Percentiles rank a stretch among this genome's conserved stretches.
phyloP scores from a whole-genome alignment of 164 flowering plant genomes.

The Umbilicus rupestris region DNA sequence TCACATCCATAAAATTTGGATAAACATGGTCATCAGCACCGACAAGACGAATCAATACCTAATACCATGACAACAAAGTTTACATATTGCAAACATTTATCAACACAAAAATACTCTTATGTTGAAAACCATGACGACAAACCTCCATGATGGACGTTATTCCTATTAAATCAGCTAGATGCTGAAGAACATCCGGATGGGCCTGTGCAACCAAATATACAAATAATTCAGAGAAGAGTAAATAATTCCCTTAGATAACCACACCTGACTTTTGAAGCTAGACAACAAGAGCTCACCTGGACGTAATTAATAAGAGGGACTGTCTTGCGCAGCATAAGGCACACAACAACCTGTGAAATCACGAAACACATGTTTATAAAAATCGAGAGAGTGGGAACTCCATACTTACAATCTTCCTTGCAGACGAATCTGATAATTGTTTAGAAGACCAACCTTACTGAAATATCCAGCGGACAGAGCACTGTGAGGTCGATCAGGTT shows the following conservation, averaged over 20 bases:
- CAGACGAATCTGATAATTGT: not conserved
- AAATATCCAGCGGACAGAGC: slow-evolving; percentile 85
- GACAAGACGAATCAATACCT: slow-evolving; percentile 87
- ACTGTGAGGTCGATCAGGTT: slow-evolving; percentile 78
- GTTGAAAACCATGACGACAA: not conserved
- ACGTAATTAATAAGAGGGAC: slow-evolving; percentile 85
- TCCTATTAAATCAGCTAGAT: slow-evolving; percentile 91
- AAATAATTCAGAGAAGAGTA: not conserved
- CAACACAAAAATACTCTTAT: not conserved
- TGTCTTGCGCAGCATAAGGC: slow-evolving; percentile 90
- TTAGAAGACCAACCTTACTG: slow-evolving; percentile 52
- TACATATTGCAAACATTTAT: not conserved
- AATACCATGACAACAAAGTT: slow-evolving; percentile 11
- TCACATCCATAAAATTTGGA: slow-evolving; percentile 78
- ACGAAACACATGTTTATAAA: slow-evolving; percentile 3
- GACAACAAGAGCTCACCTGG: slow-evolving; percentile 40
- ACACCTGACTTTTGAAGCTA: not conserved
- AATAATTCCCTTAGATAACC: not conserved
- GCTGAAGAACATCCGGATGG: slow-evolving; percentile 69
- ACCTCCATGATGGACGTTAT: slow-evolving; percentile 99
- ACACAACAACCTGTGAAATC: slow-evolving; percentile 74
- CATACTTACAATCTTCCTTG: not conserved
- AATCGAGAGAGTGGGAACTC: not conserved
- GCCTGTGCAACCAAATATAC: slow-evolving; percentile 30
- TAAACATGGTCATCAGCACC: slow-evolving; percentile 90